Evolutionary conservation across 2,329 filamentous ascomycete genomes (phyloP).

Genomic region (Ciborinia camelliae): DNA sequence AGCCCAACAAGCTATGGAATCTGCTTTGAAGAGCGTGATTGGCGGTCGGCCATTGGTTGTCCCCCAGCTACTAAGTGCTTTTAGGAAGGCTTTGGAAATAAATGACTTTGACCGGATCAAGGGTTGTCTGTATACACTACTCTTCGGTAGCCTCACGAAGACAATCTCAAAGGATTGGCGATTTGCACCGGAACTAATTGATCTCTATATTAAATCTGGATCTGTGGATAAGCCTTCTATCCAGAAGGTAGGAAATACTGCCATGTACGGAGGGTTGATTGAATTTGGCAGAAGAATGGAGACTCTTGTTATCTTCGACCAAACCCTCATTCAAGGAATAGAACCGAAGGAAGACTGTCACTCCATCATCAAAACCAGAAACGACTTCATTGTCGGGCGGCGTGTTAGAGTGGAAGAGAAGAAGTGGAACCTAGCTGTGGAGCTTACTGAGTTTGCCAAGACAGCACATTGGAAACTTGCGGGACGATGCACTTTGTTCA

Average conservation of each 20-base stretch:
- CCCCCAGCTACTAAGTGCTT: constrained; percentile 74
- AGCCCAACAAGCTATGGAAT: constrained; percentile 88
- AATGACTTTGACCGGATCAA: constrained; percentile 91
- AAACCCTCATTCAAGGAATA: constrained; percentile 57
- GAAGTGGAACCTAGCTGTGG: constrained; percentile 75
- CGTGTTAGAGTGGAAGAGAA: constrained; percentile 75
- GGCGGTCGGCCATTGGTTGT: constrained; percentile 87
- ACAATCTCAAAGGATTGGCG: constrained; percentile 91
- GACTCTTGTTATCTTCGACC: constrained; percentile 77
- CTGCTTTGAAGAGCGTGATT: constrained; percentile 85
- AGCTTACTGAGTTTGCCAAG: constrained; percentile 73
- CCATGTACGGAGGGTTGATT: constrained; percentile 73
- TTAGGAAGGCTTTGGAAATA: constrained; percentile 73
- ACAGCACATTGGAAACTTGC: constrained; percentile 96
- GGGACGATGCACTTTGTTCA: constrained; percentile 82
- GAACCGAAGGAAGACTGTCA: constrained; percentile 27
- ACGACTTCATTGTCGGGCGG: constrained; percentile 71
- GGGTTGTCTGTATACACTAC: constrained; percentile 83
- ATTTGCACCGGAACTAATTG: constrained; percentile 85
- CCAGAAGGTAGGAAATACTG: constrained; percentile 78
- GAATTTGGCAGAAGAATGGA: constrained; percentile 90
- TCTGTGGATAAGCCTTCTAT: constrained; percentile 92
- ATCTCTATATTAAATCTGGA: constrained; percentile 83
- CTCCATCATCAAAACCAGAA: constrained; percentile 59
- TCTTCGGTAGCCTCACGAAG: constrained; percentile 85